Percentiles rank a stretch among this genome's conserved stretches.
Conservation (phyloP, 2,329 filamentous ascomycete species). For the Penicillium sp. region DNA sequence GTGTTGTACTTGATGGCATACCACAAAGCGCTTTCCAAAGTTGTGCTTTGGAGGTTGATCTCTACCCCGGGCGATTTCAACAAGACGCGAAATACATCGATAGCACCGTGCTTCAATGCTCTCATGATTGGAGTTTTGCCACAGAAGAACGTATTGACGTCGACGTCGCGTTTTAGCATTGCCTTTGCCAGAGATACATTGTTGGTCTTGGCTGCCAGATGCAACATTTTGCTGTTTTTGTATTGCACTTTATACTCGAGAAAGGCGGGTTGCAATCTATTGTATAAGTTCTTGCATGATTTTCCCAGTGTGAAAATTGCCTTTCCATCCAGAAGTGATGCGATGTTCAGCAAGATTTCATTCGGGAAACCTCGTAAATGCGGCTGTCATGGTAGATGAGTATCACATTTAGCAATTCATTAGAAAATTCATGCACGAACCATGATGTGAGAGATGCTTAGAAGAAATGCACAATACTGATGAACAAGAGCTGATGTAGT, state of each 20-base stretch:
- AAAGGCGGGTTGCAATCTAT: background rate
- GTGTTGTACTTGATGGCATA: background rate
- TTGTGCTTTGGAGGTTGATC: background rate
- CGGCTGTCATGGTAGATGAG: background rate
- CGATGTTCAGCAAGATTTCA: background rate
- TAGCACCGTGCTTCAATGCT: background rate
- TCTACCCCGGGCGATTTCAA: background rate
- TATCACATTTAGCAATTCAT: background rate
- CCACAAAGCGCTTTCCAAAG: background rate
- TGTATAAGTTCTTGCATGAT: background rate
- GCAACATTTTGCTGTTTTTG: background rate
- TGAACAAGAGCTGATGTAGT: background rate
- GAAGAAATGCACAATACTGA: too few species aligned
- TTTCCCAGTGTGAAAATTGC: background rate
- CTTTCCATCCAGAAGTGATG: background rate
- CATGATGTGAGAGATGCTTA: background rate
- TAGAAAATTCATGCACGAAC: background rate
- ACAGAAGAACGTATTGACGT: constrained; percentile 1
- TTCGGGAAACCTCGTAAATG: background rate
- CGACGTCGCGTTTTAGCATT: background rate
- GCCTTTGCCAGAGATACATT: background rate
- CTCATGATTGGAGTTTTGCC: constrained; percentile 1
- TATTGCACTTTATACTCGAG: background rate
- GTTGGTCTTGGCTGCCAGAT: background rate
- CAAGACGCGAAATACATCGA: constrained; percentile 1